Conservation (phyloP, 805 yeast species). For the Blastobotrys americana region DNA sequence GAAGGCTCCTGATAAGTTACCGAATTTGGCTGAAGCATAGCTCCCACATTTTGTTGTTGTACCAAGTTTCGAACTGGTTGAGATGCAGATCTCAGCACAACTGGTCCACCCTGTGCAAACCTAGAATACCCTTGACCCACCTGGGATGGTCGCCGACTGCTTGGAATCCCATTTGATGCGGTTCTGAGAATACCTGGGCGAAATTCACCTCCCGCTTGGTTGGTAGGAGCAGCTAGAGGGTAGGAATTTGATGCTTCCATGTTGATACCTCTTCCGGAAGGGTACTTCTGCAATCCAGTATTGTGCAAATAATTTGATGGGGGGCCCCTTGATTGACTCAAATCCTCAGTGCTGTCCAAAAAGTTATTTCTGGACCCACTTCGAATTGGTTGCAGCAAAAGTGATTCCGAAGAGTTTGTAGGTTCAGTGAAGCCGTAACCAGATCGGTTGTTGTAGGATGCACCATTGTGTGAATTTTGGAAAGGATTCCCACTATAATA, state of each 20-base stretch:
- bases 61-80: not conserved
- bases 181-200: not conserved
- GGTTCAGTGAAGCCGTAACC: slow-evolving; percentile 5
- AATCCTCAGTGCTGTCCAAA: not conserved
- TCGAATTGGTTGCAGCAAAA: not conserved
- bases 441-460: not conserved
- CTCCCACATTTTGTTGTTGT: not conserved
- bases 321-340: too few relatives aligned
- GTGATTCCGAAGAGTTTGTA: not conserved
- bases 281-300: too few relatives aligned
- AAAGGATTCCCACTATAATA: slow-evolving; percentile 1
- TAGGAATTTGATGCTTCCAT: too few relatives aligned
- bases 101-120: not conserved
- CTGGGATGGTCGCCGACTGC: not conserved
- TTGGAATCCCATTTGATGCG: not conserved
- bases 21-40: not conserved
- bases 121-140: not conserved
- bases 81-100: not conserved
- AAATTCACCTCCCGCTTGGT: too few relatives aligned
- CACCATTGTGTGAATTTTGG: not conserved
- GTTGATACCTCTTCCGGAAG: too few relatives aligned
- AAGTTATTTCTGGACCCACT: not conserved
- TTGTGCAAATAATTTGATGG: too few relatives aligned
- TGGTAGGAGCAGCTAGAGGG: too few relatives aligned
- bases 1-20: not conserved